Evolutionary conservation across 768 basidiomycete genomes (phyloP).

Genomic region (Agrocybe praecox): DNA sequence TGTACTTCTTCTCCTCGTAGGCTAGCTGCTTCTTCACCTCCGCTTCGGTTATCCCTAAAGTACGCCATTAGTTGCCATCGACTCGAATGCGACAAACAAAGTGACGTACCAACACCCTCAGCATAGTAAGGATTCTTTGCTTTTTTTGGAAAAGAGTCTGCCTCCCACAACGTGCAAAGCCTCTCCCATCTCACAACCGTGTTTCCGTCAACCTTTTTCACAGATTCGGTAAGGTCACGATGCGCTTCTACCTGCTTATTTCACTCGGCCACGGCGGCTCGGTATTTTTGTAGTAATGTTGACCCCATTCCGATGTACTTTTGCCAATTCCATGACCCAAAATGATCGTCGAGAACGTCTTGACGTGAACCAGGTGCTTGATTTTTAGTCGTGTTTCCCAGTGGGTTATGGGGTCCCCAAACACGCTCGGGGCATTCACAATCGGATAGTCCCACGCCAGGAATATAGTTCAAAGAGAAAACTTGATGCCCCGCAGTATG

Average conservation of each 20-base stretch:
- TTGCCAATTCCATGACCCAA: conserved; percentile 29
- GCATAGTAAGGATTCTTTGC: conserved; percentile 13
- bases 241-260: conserved; percentile 13
- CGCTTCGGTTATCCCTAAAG: conserved; percentile 5
- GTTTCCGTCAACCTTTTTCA: neutral
- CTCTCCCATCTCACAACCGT: conserved; percentile 8
- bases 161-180: conserved; percentile 14
- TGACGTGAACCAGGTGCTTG: too few species aligned
- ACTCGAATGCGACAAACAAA: neutral
- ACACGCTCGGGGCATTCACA: conserved; percentile 33
- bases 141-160: conserved; percentile 7
- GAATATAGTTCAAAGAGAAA: conserved; percentile 29
- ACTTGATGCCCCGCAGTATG: conserved; percentile 19
- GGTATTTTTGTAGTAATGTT: conserved; percentile 5
- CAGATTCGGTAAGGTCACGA: conserved; percentile 3
- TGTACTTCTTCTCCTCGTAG: conserved; percentile 1
- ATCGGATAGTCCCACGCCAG: conserved; percentile 28
- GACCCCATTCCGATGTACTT: conserved; percentile 16
- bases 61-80: neutral
- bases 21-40: conserved; percentile 6
- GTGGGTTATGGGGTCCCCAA: too few species aligned
- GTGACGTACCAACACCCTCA: neutral
- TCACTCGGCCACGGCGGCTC: conserved; percentile 7
- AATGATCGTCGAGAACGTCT: conserved; percentile 41
- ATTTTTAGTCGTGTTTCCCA: too few species aligned